Evolutionary conservation across 257 asterid genomes (phyloP).

Genomic region (Echites panduratus): DNA sequence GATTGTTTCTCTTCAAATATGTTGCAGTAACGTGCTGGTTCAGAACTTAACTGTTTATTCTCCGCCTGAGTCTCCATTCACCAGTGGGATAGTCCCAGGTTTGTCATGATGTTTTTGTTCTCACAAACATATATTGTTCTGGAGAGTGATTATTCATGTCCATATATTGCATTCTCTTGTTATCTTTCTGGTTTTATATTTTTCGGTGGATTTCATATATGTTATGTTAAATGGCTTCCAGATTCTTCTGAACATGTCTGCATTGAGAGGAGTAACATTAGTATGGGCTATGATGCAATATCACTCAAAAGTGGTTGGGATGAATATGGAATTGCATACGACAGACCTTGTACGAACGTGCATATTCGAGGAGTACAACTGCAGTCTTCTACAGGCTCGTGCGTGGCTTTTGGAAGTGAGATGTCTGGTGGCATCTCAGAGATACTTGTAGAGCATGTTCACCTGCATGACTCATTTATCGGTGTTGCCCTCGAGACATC

Average conservation of each 20-base stretch:
- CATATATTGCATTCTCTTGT: background rate
- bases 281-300: constrained; percentile 69
- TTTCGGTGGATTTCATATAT: background rate
- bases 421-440: constrained; percentile 95
- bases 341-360: constrained; percentile 51
- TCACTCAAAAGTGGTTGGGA: constrained; percentile 98
- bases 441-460: constrained; percentile 49
- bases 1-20: constrained; percentile 1
- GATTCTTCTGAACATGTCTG: constrained; percentile 86
- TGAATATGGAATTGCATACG: constrained; percentile 78
- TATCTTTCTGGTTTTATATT: background rate
- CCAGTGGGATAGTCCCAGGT: constrained; percentile 95
- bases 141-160: background rate
- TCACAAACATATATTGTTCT: background rate
- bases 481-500: constrained; percentile 73
- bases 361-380: constrained; percentile 49
- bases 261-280: constrained; percentile 84
- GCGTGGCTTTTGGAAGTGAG: constrained; percentile 81
- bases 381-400: constrained; percentile 62
- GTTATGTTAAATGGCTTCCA: constrained; percentile 23
- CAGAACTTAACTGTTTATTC: constrained; percentile 78
- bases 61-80: constrained; percentile 77
- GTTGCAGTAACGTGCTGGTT: constrained; percentile 76
- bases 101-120: constrained; percentile 11
- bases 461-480: constrained; percentile 39